Conservation (phyloP, 2,329 filamentous ascomycete genomes). For the Huntiella moniliformis region DNA sequence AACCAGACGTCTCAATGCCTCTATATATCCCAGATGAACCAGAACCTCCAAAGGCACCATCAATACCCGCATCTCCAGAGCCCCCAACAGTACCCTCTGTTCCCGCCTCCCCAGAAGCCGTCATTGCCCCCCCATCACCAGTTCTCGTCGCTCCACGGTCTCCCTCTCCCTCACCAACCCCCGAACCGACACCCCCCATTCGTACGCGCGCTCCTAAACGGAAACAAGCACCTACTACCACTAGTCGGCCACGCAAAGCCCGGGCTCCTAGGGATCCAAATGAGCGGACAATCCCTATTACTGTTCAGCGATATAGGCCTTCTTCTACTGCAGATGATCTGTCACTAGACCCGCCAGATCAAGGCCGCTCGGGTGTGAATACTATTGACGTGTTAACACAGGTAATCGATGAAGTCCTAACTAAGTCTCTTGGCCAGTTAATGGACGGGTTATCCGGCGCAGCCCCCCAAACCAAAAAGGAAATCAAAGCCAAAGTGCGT, state of each 20-base stretch:
- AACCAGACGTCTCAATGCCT: no score
- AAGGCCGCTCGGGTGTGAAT: slow-evolving; percentile 36
- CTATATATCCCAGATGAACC: not conserved
- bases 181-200: not conserved
- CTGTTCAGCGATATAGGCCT: slow-evolving; percentile 40
- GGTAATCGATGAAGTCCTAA: slow-evolving; percentile 41
- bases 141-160: not conserved
- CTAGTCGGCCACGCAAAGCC: not conserved
- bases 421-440: slow-evolving; percentile 29
- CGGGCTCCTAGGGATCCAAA: not conserved
- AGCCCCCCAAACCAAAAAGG: slow-evolving; percentile 28
- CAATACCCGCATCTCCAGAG: not conserved
- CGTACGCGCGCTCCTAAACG: not conserved
- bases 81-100: not conserved
- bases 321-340: slow-evolving; percentile 23
- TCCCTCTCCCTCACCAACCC: not conserved
- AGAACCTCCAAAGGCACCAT: not conserved
- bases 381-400: slow-evolving; percentile 43
- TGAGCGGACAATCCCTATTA: slow-evolving; percentile 29
- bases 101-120: not conserved
- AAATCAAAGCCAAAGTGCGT: slow-evolving; percentile 34
- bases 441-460: slow-evolving; percentile 21
- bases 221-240: not conserved
- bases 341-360: slow-evolving; percentile 35
- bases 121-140: not conserved